Conservation (phyloP, 192 early-diverging fungal genomes). For the Chytriomyces sp. region DNA sequence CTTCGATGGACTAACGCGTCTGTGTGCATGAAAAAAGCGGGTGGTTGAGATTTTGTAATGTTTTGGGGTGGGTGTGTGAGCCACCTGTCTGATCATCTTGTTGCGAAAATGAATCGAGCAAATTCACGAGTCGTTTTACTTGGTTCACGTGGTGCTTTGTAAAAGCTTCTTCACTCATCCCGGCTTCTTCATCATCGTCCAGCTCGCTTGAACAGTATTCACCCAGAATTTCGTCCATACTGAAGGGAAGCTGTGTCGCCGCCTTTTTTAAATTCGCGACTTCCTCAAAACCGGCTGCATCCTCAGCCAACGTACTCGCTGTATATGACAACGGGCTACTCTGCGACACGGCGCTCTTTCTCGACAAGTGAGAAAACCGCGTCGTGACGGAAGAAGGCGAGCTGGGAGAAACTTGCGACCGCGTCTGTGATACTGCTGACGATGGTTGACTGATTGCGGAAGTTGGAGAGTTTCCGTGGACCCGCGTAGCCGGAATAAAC, state of each 20-base stretch:
- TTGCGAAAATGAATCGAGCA: too few species aligned
- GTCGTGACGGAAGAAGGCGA: background rate
- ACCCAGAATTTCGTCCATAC: background rate
- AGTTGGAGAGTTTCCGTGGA: background rate
- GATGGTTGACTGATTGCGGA: background rate
- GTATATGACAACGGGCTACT: background rate
- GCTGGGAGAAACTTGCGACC: background rate
- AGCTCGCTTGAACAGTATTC: background rate
- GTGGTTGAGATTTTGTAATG: background rate
- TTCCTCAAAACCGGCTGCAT: background rate
- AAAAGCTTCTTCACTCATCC: background rate
- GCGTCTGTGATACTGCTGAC: background rate
- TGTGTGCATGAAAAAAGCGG: constrained; percentile 4
- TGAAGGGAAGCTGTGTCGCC: background rate
- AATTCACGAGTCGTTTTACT: background rate
- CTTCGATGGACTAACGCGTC: constrained; percentile 70
- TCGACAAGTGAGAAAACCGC: background rate
- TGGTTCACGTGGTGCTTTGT: background rate
- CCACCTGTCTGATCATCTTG: too few species aligned
- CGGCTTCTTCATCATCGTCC: background rate
- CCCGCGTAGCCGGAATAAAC: background rate
- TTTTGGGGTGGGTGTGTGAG: too few species aligned
- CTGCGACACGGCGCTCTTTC: background rate
- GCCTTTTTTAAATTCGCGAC: background rate
- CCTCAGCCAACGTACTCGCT: background rate